A percentile compares a stretch with the other conserved stretches of the same genome.
Evolutionary conservation across 805 yeast species (phyloP).

Genomic region (Ogataea corticis): DNA sequence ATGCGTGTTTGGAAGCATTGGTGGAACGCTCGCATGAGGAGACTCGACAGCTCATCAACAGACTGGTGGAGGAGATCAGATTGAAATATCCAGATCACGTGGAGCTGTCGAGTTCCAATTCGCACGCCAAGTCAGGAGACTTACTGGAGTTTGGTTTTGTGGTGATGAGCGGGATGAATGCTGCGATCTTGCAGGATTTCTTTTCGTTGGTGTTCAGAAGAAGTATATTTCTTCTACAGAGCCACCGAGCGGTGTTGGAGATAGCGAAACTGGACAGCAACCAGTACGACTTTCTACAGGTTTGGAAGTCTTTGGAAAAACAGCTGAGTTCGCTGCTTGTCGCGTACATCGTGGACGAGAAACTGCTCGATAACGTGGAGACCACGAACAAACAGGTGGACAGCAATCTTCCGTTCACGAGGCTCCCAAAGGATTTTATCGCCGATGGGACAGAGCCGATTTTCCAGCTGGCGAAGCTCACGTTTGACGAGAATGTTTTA

Average conservation of each 20-base stretch:
- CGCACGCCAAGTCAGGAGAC: conserved; percentile 9
- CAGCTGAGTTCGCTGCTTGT: conserved; percentile 41
- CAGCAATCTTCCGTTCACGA: conserved; percentile 24
- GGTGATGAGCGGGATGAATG: conserved; percentile 28
- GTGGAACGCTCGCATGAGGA: conserved; percentile 59
- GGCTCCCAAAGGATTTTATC: conserved; percentile 25
- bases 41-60: conserved; percentile 59
- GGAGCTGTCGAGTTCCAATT: conserved; percentile 21
- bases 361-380: conserved; percentile 25
- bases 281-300: conserved; percentile 29
- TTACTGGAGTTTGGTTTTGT: conserved; percentile 20
- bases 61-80: conserved; percentile 65
- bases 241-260: conserved; percentile 65
- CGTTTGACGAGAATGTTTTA: conserved; percentile 35
- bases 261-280: conserved; percentile 39
- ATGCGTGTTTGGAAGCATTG: conserved; percentile 55
- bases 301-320: conserved; percentile 46
- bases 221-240: conserved; percentile 62
- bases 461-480: conserved; percentile 38
- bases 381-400: conserved; percentile 15
- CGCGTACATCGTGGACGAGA: conserved; percentile 40
- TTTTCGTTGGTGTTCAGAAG: conserved; percentile 70
- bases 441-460: conserved; percentile 24
- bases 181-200: conserved; percentile 62
- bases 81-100: conserved; percentile 45